phyloP scores from a whole-genome alignment of 1,139 yeast species.

The Candida tetrigidarum region DNA sequence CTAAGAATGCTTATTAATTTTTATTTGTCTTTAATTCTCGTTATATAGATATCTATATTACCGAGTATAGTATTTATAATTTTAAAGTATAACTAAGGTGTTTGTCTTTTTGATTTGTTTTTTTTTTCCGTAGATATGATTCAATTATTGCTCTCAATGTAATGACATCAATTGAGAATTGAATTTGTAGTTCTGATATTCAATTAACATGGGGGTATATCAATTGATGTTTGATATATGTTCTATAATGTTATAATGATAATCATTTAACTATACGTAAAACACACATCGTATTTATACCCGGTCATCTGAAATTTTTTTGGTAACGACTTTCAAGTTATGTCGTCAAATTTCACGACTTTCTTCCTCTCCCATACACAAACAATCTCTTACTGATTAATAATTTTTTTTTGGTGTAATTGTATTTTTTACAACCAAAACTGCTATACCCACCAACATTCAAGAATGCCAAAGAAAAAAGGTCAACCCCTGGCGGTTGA shows the following conservation, averaged over 20 bases:
- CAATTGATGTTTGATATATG: too few relatives aligned
- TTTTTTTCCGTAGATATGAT: too few relatives aligned
- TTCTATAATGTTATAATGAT: too few relatives aligned
- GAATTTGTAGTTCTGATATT: too few relatives aligned
- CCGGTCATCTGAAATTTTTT: too few relatives aligned
- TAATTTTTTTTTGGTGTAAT: too few relatives aligned
- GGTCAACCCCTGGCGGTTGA: constrained; percentile 11
- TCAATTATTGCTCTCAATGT: too few relatives aligned
- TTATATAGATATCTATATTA: constrained; percentile 10
- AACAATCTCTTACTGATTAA: not conserved
- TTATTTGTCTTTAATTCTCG: constrained; percentile 11
- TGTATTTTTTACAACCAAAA: constrained; percentile 7
- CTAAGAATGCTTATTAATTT: constrained; percentile 42
- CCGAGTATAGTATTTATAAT: constrained; percentile 9
- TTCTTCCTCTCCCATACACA: too few relatives aligned
- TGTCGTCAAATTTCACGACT: not conserved
- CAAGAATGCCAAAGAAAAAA: constrained; percentile 15
- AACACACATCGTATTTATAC: too few relatives aligned
- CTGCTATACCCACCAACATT: not conserved
- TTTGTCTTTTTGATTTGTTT: too few relatives aligned
- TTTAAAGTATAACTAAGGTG: constrained; percentile 7
- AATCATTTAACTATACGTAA: too few relatives aligned
- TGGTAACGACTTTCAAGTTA: not conserved
- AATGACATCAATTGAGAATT: not conserved
- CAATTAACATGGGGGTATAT: too few relatives aligned